Evolutionary conservation across 192 early-diverging fungal genomes (phyloP).

Genomic region (Phycomyces nitens): DNA sequence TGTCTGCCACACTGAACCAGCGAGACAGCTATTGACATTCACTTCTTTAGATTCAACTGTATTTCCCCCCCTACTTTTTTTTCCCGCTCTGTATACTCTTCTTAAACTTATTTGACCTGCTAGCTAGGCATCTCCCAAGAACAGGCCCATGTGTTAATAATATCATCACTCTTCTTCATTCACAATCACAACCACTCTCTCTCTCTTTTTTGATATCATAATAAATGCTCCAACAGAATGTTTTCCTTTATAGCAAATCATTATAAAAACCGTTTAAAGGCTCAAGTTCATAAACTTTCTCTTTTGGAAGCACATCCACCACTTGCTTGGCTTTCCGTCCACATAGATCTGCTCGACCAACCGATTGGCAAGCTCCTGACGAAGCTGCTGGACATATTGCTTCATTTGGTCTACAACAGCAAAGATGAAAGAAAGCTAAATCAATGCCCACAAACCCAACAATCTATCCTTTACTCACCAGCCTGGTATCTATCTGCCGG

Average conservation of each 20-base stretch:
- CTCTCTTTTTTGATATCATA: too few species aligned
- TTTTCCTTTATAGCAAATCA: too few species aligned
- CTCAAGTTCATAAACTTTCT: constrained; percentile 96
- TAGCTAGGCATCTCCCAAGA: too few species aligned
- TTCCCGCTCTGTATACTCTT: too few species aligned
- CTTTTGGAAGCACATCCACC: constrained; percentile 99
- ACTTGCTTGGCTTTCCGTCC: constrained; percentile 88
- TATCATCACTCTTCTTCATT: too few species aligned
- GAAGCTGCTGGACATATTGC: constrained; percentile 86
- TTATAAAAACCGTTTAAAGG: too few species aligned
- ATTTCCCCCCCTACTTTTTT: too few species aligned
- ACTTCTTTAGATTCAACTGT: not conserved
- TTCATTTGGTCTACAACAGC: constrained; percentile 61
- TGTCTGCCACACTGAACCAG: not conserved
- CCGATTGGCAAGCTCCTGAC: constrained; percentile 81
- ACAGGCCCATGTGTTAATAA: too few species aligned
- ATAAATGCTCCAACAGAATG: too few species aligned
- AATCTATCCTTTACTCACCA: constrained; percentile 45
- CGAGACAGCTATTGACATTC: not conserved
- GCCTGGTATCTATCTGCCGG: constrained; percentile 69
- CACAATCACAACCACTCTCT: too few species aligned
- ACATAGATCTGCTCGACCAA: constrained; percentile 75
- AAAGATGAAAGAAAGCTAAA: not conserved
- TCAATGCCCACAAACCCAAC: too few species aligned
- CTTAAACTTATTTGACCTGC: too few species aligned